Evolutionary conservation across 2,329 filamentous ascomycete genomes (phyloP), one percentile per base, ranked within the genome.

Genomic region (Diaporthe ilicicola): DNA sequence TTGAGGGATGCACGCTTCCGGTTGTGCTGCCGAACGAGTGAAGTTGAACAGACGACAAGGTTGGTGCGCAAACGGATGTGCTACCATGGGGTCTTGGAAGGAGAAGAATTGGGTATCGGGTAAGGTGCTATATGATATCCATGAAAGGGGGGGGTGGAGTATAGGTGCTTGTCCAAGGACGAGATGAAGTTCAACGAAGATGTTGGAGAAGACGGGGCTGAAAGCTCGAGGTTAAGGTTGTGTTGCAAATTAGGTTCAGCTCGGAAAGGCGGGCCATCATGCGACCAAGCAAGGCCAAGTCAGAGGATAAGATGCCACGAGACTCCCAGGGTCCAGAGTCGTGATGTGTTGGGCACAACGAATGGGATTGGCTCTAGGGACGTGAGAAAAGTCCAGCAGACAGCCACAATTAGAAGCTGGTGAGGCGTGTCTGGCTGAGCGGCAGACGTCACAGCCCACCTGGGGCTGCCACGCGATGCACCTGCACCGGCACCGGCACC

Each of bases 271-370:
- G 39, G 42, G 62, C 27, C 51, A 72, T 76, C 76, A 77, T 72
- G 73, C 71, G 75, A 76, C 74, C 76, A 50, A 44, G 8, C 42
- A 37, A 37, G 44, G 59, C n/a, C 29, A 74, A 76, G 74, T 76
- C 50, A 74, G 69, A 72, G 74, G 72, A 34, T 34, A 34, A 34
- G 56, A 69, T 76, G 76, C 76, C 77, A 78, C 77, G 77, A 77
- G 77, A 76, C 72, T 67, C 3, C 2, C 42, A 64, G 59, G 44
- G 59, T 50, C 59, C 59, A 19, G n/a, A 19, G 44, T 29, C 32
- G 32, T 9, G 66, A 50, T 42, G 37, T 54, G 66, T 68, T 42
- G 51, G 54, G 66, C 62, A 53, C 62, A 24, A 53, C 46, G 27
- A 29, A 24, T 34, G 19, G 32, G 53, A 37, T 12, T 29, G 51